Base-by-base conservation (phyloP, 805 yeast genomes). In the Ogataea methanolica region DNA sequence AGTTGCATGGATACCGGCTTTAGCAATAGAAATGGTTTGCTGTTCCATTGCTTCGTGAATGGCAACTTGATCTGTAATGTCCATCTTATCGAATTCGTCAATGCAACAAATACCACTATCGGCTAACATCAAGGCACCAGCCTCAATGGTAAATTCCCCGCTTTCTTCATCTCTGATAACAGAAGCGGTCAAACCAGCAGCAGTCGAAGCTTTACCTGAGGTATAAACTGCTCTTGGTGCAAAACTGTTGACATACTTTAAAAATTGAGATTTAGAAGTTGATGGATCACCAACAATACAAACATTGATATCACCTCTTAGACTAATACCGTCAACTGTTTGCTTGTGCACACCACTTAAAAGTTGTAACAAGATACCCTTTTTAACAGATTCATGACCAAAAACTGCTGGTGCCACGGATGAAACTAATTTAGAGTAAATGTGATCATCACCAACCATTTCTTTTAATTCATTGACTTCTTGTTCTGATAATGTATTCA, bases 1-100 rank as follows among this genome's bases (percentile, higher is more conserved):
- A 0, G 99, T 94, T 2, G 99, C 98, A 62, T 94, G 97, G 54
- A 94, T 94, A 62, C 99, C 99, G 1, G 99, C 99, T 66, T 94
- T 94, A 11, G 99, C 97, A 61, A 94, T 94, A 15, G 97, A 91
- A 56, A 94, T 94, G 0, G 99, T 94, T 68, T 94, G 99, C 70
- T 94, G 99, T 76, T 94, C 99, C 99, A 94, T 94, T 22, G 98
- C 99, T 72, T 94, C 99, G 71, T 94, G 99, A 71, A 94, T 92
- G 3, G 98, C 98, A 46, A 94, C 98, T 70, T 94, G 98, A 69
- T 94, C 98, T 1, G 83, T 69, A 39, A 91, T 68, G 67, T 92
- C 97, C 99, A 94, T 94, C 72, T 94, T 94, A 65, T 94, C 99
- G 59, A 94, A 94, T 71, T 94, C 99, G 67, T 94, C 99, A 67